These are phyloP conservation scores for Aschersonia sp. DNA, from an alignment of 2,329 filamentous ascomycete genomes.

Conservation along the genomic window DNA sequence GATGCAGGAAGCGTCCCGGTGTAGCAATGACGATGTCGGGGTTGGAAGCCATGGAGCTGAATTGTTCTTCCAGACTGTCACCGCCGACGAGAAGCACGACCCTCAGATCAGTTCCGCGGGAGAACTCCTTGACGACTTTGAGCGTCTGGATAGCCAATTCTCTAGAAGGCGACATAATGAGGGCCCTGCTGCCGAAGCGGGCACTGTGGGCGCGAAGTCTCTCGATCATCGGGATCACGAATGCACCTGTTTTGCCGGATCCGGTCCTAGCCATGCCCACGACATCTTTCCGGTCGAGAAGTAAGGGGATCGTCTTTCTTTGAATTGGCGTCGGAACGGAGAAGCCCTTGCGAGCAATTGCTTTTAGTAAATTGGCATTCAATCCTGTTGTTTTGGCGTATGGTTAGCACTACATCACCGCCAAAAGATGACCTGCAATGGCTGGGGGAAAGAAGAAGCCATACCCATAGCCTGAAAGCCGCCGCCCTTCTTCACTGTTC, in stretches of 20 bases:
- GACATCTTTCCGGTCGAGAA: constrained; percentile 85
- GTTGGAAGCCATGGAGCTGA: constrained; percentile 81
- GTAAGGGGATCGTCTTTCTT: constrained; percentile 84
- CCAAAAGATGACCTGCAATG: neutral
- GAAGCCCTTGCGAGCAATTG: constrained; percentile 88
- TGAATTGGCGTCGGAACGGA: constrained; percentile 95
- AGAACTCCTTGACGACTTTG: constrained; percentile 91
- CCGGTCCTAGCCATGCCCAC: constrained; percentile 98
- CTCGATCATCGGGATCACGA: constrained; percentile 97
- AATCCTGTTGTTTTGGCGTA: constrained; percentile 34
- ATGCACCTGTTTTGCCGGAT: constrained; percentile 95
- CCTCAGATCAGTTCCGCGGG: constrained; percentile 79
- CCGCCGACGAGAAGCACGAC: constrained; percentile 86
- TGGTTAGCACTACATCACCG: too few relatives aligned
- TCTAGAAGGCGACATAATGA: constrained; percentile 84
- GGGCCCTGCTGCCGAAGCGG: constrained; percentile 69
- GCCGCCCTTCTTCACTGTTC: constrained; percentile 83
- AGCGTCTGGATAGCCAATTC: constrained; percentile 90
- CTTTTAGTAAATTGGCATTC: constrained; percentile 70
- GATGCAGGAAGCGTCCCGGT: constrained; percentile 85
- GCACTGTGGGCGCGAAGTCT: constrained; percentile 77
- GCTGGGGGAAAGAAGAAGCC: constrained; percentile 4
- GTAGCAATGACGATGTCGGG: constrained; percentile 97
- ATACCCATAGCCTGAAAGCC: constrained; percentile 90
- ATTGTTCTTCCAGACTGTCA: constrained; percentile 92